phyloP scores from a whole-genome alignment of 2,329 filamentous ascomycete genomes.

The Akanthomyces dipterigenus region DNA sequence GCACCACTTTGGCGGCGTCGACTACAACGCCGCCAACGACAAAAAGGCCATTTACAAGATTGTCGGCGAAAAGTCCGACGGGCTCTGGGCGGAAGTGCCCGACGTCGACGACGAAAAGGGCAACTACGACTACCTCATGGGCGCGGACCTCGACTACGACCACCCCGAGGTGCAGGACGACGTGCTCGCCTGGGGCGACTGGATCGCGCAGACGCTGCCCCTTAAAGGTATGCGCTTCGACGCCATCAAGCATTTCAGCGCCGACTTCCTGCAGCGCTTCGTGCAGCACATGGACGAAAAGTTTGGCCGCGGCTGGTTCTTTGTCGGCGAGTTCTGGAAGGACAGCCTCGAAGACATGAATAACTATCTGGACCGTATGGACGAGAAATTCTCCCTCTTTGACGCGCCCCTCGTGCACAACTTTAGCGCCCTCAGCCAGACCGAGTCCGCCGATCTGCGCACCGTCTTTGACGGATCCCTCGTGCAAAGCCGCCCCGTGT shows the following conservation, averaged over 20 bases:
- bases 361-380: conserved; percentile 34
- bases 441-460: conserved; percentile 52
- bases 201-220: conserved; percentile 55
- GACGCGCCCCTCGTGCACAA: conserved; percentile 64
- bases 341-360: conserved; percentile 29
- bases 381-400: conserved; percentile 54
- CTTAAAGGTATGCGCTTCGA: conserved; percentile 64
- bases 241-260: conserved; percentile 66
- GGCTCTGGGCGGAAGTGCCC: conserved; percentile 53
- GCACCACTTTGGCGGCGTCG: conserved; percentile 64
- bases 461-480: conserved; percentile 56
- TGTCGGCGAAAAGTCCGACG: conserved; percentile 50
- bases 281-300: conserved; percentile 47
- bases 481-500: conserved; percentile 34
- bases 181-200: conserved; percentile 59
- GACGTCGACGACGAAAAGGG: conserved; percentile 53
- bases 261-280: conserved; percentile 60
- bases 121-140: conserved; percentile 67
- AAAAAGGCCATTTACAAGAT: conserved; percentile 65
- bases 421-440: conserved; percentile 54
- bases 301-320: conserved; percentile 31
- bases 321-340: conserved; percentile 34
- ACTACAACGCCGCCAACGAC: conserved; percentile 53
- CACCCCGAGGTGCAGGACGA: conserved; percentile 58
- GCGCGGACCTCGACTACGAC: conserved; percentile 60